phyloP scores from a whole-genome alignment of 129 eudicot genomes.

The Tagetes erecta region DNA sequence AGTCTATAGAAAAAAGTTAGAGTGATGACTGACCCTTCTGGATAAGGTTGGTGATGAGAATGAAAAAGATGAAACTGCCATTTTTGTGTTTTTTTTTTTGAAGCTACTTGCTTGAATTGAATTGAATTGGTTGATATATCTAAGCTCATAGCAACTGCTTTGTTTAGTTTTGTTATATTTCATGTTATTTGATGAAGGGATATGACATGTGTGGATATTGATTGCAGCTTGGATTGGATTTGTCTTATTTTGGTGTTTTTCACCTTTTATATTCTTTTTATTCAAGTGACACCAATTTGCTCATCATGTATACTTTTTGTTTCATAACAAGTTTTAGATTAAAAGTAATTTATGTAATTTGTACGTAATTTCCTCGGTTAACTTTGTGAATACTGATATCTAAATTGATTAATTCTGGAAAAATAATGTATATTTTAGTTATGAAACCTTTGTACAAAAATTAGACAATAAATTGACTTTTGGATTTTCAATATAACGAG shows the following conservation, averaged over 20 bases:
- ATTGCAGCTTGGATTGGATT: conserved; percentile 25
- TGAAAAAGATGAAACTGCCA: conserved; percentile 71
- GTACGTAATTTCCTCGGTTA: too few species aligned
- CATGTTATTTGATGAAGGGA: conserved; percentile 20
- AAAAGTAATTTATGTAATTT: background rate
- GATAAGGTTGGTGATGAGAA: conserved; percentile 45
- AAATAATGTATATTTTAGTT: too few species aligned
- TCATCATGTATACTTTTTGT: background rate
- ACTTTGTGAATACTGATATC: too few species aligned
- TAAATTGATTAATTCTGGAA: too few species aligned
- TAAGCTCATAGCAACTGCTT: conserved; percentile 18
- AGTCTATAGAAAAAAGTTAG: background rate
- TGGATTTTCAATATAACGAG: too few species aligned
- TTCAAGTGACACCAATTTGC: background rate
- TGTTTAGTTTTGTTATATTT: background rate
- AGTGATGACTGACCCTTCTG: conserved; percentile 42
- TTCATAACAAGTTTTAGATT: background rate
- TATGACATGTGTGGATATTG: conserved; percentile 34
- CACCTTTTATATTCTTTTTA: background rate
- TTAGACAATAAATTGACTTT: background rate
- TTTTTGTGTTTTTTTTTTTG: conserved; percentile 27
- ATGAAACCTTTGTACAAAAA: too few species aligned
- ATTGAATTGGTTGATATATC: conserved; percentile 11
- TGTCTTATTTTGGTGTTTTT: conserved; percentile 13
- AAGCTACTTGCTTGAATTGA: background rate